Evolutionary conservation across 2,329 filamentous ascomycete species (phyloP).

Genomic region (Fusarium sterilihyphosum): DNA sequence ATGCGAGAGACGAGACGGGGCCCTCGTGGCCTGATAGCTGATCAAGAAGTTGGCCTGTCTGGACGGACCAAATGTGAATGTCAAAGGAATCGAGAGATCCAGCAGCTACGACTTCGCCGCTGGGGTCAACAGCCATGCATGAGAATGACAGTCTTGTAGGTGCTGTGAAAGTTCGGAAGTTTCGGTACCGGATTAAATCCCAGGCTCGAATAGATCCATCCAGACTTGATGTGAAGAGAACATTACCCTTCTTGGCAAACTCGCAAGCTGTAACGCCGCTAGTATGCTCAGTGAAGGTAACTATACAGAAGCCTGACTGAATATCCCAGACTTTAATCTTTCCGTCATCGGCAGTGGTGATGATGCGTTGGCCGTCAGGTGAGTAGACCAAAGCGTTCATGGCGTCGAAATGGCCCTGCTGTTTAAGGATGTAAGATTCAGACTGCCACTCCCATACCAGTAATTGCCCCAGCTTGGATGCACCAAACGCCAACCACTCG

Average conservation of each 20-base stretch:
- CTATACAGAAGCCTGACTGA: slow-evolving; percentile 95
- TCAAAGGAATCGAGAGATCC: slow-evolving; percentile 97
- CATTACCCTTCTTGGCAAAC: slow-evolving; percentile 94
- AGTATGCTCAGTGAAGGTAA: slow-evolving; percentile 97
- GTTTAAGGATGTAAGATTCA: slow-evolving; percentile 97
- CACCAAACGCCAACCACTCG: slow-evolving; percentile 97
- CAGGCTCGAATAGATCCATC: slow-evolving; percentile 95
- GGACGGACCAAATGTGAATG: slow-evolving; percentile 98
- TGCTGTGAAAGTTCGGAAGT: slow-evolving; percentile 97
- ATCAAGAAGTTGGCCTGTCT: slow-evolving; percentile 94
- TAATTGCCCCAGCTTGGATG: slow-evolving; percentile 94
- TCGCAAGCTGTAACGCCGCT: slow-evolving; percentile 94
- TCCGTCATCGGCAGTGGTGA: slow-evolving; percentile 94
- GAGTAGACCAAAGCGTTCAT: slow-evolving; percentile 95
- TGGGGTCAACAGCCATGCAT: slow-evolving; percentile 94
- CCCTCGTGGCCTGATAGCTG: slow-evolving; percentile 92
- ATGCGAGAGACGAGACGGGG: slow-evolving; percentile 87
- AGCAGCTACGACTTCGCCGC: slow-evolving; percentile 94
- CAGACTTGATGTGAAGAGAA: slow-evolving; percentile 93
- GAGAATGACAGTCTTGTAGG: slow-evolving; percentile 92
- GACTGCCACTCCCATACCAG: slow-evolving; percentile 99
- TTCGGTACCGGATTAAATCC: slow-evolving; percentile 95
- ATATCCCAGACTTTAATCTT: slow-evolving; percentile 99
- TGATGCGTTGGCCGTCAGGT: slow-evolving; percentile 89
- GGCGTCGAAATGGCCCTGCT: slow-evolving; percentile 95